Evolutionary conservation across 306 rosid genomes (phyloP).

Genomic region (Prunus padus): DNA sequence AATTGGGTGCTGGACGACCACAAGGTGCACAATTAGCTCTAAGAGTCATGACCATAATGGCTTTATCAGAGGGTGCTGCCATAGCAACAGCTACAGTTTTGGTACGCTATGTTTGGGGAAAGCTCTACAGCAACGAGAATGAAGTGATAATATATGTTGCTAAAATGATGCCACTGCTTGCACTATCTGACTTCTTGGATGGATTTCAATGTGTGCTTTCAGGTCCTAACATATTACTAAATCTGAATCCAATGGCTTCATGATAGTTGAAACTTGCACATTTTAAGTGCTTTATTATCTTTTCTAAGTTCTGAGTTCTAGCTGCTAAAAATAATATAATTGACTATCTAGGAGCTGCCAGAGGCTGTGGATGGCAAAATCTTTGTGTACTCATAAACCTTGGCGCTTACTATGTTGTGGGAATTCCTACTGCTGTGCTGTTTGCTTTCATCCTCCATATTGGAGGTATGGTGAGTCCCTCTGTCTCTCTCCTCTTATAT

Average conservation of each 20-base stretch:
- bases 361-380: conserved; percentile 81
- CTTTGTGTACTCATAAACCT: conserved; percentile 57
- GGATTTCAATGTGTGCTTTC: conserved; percentile 70
- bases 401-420: conserved; percentile 59
- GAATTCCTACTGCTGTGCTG: conserved; percentile 52
- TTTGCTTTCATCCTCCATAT: conserved; percentile 50
- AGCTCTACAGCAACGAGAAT: conserved; percentile 52
- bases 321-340: not conserved
- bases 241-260: not conserved
- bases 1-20: conserved; percentile 52
- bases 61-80: conserved; percentile 40
- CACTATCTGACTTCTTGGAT: conserved; percentile 61
- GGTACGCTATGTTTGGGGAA: conserved; percentile 50
- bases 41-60: conserved; percentile 35
- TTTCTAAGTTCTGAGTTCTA: conserved; percentile 3
- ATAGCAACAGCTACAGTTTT: conserved; percentile 42
- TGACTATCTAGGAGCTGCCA: conserved; percentile 49
- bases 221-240: conserved; percentile 32
- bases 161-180: conserved; percentile 57
- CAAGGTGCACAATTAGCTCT: conserved; percentile 51
- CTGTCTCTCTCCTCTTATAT: conserved; percentile 1
- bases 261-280: not conserved
- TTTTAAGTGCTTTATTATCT: not conserved
- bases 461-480: conserved; percentile 53
- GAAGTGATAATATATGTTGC: conserved; percentile 53